Conservation (phyloP, 2,329 filamentous ascomycete species). For the Clonostachys chloroleuca region DNA sequence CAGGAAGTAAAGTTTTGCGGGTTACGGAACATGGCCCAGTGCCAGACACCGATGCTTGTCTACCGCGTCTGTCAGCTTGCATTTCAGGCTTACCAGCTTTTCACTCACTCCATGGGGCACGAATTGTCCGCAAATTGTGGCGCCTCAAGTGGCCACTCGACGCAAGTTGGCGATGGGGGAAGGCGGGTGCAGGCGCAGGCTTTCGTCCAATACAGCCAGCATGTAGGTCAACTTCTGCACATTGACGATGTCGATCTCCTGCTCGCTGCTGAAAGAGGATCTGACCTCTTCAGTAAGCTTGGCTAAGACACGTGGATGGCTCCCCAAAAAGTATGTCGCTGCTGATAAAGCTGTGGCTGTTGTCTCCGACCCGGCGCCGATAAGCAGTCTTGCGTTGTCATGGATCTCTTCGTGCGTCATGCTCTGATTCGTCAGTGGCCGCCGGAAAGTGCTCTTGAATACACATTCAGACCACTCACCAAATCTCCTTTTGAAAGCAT, state of each 20-base stretch:
- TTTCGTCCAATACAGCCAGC: slow-evolving; percentile 24
- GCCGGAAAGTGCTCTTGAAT: no score
- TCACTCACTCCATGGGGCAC: background rate
- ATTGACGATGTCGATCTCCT: slow-evolving; percentile 21
- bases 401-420: no score
- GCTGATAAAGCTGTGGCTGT: slow-evolving; percentile 36
- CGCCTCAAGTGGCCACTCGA: no score
- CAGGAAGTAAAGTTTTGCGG: slow-evolving; percentile 18
- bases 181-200: slow-evolving; percentile 27
- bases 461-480: no score
- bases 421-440: no score
- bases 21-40: no score
- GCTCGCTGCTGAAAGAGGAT: slow-evolving; percentile 3
- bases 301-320: background rate
- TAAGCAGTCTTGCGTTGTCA: no score
- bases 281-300: background rate
- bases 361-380: slow-evolving; percentile 34
- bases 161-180: slow-evolving; percentile 6
- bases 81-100: no score
- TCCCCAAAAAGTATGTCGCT: slow-evolving; percentile 30
- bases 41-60: no score
- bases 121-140: background rate
- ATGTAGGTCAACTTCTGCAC: slow-evolving; percentile 28
- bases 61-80: no score
- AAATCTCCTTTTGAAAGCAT: no score